Percentiles rank a stretch among this genome's conserved stretches.
Evolutionary conservation across 2,329 filamentous ascomycete species (phyloP).

Genomic region (Orbilia brochopaga): DNA sequence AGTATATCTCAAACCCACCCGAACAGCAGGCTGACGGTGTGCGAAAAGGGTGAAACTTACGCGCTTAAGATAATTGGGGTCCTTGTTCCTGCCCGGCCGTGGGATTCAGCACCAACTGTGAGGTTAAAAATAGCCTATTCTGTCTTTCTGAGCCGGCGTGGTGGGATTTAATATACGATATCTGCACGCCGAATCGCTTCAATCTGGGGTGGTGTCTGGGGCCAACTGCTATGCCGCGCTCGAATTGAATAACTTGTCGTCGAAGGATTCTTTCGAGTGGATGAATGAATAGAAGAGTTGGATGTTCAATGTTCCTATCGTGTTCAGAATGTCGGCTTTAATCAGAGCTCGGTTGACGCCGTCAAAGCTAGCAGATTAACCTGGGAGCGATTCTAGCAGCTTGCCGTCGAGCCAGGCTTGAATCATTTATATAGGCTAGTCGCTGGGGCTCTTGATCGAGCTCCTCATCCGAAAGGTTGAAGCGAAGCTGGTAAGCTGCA

Average conservation of each 20-base stretch:
- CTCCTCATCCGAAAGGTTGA: conserved; percentile 46
- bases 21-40: conserved; percentile 13
- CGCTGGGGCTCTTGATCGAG: conserved; percentile 14
- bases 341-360: no score
- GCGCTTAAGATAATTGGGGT: conserved; percentile 31
- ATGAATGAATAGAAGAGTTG: no score
- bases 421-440: conserved; percentile 1
- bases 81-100: conserved; percentile 4
- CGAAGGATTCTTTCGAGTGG: neutral
- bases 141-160: conserved; percentile 13
- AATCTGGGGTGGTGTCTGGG: no score
- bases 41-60: conserved; percentile 41
- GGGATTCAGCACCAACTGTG: conserved; percentile 1
- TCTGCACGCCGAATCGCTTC: neutral
- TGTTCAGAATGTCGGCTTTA: no score
- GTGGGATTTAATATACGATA: conserved; percentile 10
- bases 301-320: no score
- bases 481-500: conserved; percentile 42
- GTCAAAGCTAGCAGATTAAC: no score
- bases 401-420: no score
- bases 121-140: conserved; percentile 39
- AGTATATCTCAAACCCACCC: conserved; percentile 24
- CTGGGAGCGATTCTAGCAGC: no score
- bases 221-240: no score
- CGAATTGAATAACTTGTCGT: neutral